Base-by-base conservation (phyloP, 495 filamentous ascomycete species). In the Tuber borchii region DNA sequence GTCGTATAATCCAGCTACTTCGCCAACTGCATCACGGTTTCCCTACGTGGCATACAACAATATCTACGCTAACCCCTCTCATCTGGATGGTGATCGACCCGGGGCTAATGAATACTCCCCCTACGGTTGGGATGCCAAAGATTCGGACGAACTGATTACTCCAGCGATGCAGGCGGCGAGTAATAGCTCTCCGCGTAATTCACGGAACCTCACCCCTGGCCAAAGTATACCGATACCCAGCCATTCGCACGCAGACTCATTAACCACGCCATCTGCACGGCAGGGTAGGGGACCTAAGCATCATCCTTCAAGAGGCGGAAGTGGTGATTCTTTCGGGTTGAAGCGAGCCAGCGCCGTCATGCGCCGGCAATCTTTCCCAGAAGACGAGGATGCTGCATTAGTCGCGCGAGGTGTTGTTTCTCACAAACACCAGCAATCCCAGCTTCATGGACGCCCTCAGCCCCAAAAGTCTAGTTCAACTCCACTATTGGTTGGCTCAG, bases 171-270 rank as follows among this genome's bases (percentile, higher is more conserved):
- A 71, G 37, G 71, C 79, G 34, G 78, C 81, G 37, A 76, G 44
- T 51, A 74, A 68, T 43, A 83, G 73, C 70, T 81, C 81, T 51
- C 79, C 81, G 44, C 81, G 81, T 56, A 82, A 83, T 69, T 81
- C 81, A 22, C 81, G 81, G 34, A 83, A 79, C 26, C 81, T 83
- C 31, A 83, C 81, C 22, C 81, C 81, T 6, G 81, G 81, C 45
- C 81, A 82, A 74, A 82, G 75, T 48, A 40, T 75, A 44, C 71
- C 75, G 72, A 69, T 48, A 45, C 78, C 71, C 8, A 82, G 71
- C 6, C 82, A 83, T 72, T 72, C 78, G 34, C 71, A 79, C 34
- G 77, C 71, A 2, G 82, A 83, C 76, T 83, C 82, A 20, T 72
- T 83, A 34, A 75, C 68, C 40, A 77, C 82, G 4, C 82, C 82